Base-by-base conservation (phyloP, 257 asterid species). In the Capsicum pubescens region DNA sequence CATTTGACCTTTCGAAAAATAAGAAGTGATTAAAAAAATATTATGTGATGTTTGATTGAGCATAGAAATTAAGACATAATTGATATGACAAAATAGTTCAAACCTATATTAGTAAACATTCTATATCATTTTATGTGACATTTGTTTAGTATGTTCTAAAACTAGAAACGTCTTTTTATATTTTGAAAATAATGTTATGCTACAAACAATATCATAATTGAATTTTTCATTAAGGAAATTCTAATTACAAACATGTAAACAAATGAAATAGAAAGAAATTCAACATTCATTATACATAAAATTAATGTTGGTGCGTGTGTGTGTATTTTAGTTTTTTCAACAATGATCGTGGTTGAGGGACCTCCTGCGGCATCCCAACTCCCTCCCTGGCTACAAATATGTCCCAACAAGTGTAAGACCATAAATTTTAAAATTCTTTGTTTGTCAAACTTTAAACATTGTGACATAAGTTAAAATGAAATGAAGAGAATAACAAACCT, bases 401-500 rank as follows among this genome's bases (percentile, higher is more conserved):
- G n/a, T 66, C 0, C 11, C 39, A 6, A 66, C 1, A 13, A 66
- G 77, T 68, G 8, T 68, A 68, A 3, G 3, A 36, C 0, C 1
- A 68, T 8, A 68, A 3, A 68, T 15, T 68, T 0, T 68, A 36
- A 12, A 26, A 13, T 67, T 67, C 10, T 14, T 0, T 36, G 1
- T 36, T 68, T 14, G 0, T 32, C 3, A n/a, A 35, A 68, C 32
- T 26, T 26, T 26, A 26, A 26, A 52, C 4, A 12, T 0, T 2
- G 7, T 52, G 48, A 54, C 0, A 39, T 39, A 21, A 26, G 32
- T 26, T 76, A 52, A 52, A 52, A 7, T 54, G 0, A 14, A 26
- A 4, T 0, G 26, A 17, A 0, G 4, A 35, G 11, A 16, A 35
- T 35, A 1, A 88, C 92, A 21, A 81, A 95, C 99, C 99, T 93